Evolutionary conservation across 2,329 filamentous ascomycete genomes (phyloP).

Genomic region (Ophiostoma piceae): DNA sequence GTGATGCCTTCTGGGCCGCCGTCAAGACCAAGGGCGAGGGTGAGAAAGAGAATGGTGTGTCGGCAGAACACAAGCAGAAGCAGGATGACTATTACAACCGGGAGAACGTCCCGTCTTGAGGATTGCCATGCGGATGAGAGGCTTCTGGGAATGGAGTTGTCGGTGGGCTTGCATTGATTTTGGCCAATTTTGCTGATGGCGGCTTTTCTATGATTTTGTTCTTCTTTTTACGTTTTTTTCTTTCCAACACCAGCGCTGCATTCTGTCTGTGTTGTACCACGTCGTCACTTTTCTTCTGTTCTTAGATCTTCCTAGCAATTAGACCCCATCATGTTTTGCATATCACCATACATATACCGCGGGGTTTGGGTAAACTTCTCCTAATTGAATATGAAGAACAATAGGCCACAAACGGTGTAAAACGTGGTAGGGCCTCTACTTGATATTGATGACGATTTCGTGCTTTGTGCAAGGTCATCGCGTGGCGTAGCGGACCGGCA

Average conservation of each 20-base stretch:
- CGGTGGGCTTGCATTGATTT: background rate
- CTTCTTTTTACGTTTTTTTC: background rate
- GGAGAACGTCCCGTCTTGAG: background rate
- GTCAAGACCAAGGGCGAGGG: background rate
- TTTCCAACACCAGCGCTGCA: background rate
- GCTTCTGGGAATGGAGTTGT: background rate
- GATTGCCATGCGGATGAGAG: background rate
- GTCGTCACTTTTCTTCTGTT: no score
- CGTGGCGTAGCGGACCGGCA: no score
- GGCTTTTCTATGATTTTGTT: background rate
- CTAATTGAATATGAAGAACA: no score
- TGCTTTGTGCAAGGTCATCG: no score
- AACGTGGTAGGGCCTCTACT: no score
- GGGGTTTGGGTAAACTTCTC: no score
- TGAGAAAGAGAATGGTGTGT: background rate
- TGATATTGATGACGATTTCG: no score
- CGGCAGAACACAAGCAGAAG: constrained; percentile 15
- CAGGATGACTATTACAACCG: constrained; percentile 22
- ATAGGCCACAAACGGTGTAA: no score
- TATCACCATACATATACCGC: no score
- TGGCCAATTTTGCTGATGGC: background rate
- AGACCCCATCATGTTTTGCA: no score
- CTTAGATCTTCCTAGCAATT: no score
- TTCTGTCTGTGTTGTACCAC: background rate
- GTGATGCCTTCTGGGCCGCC: constrained; percentile 34